Evolutionary conservation across 1,284 basidiomycete species (phyloP), one percentile per base, ranked within the genome.

Genomic region (Heliocybe sulcata): DNA sequence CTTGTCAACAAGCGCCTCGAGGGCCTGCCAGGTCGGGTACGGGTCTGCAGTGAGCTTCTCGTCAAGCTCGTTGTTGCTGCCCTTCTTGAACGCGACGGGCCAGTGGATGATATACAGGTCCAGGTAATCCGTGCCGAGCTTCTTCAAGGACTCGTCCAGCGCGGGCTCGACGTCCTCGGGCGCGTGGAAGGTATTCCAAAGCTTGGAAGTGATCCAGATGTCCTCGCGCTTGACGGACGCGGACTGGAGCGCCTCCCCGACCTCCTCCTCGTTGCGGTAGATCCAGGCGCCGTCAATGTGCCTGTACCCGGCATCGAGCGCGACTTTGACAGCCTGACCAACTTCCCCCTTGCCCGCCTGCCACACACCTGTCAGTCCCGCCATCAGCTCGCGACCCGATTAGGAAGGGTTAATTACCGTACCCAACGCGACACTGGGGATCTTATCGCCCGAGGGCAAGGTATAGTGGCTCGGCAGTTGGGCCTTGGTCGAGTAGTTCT

Each of bases 71-170:
- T 71, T 67, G 57, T 72, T 72, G 54, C 77, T 80, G 42, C 75
- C 74, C 56, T 79, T 80, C 63, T 87, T 83, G 65, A 88, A 77
- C 3, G 89, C 89, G 10, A 88, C 69, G 0, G 70, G 91, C 92
- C 91, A 94, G 69, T 93, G 91, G 55, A 93, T 88, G 56, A 92
- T 74, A 64, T 89, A 87, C 51, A 89, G 69, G 64, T 94, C 92
- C 47, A 94, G 76, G 63, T 93, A 93, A 56, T 89, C 82, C 0
- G 83, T 83, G 1, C 82, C 83, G 1, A 94, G 82, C 53, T 72
- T 77, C 26, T 72, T 62, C 4, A 94, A 77, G 0, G 87, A 83
- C 53, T 87, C 78, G 58, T 92, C 84, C 9, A 93, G 75, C 9
- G 77, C 77, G 1, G 77, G 68, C 62, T 90, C 88, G 6, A 92